These are phyloP conservation scores for Dactylellina drechsleri DNA, from an alignment of 2,329 filamentous ascomycete species.

Conservation along the genomic window DNA sequence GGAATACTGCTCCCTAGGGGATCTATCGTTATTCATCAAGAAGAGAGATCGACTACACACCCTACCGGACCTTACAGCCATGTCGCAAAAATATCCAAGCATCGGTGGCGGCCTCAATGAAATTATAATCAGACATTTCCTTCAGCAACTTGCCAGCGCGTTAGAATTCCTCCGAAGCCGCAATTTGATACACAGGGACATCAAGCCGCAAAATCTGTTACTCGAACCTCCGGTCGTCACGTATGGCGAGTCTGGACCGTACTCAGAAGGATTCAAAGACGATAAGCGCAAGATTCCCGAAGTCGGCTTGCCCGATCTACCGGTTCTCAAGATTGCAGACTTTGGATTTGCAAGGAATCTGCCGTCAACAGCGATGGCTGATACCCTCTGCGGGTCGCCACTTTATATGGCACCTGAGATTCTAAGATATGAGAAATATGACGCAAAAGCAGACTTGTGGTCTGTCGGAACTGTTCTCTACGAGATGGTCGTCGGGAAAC, in stretches of 20 bases:
- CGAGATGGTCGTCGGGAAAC: slow-evolving; percentile 91
- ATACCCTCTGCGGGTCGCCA: slow-evolving; percentile 95
- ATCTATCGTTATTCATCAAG: slow-evolving; percentile 95
- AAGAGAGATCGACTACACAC: slow-evolving; percentile 81
- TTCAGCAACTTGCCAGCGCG: slow-evolving; percentile 93
- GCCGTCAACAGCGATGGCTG: slow-evolving; percentile 88
- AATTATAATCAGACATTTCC: slow-evolving; percentile 93
- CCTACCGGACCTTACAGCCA: slow-evolving; percentile 83
- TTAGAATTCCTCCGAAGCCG: slow-evolving; percentile 84
- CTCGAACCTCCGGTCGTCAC: slow-evolving; percentile 76
- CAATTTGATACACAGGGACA: slow-evolving; percentile 93
- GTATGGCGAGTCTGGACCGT: slow-evolving; percentile 67
- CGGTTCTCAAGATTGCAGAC: slow-evolving; percentile 97
- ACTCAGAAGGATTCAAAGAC: slow-evolving; percentile 71
- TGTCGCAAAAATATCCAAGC: slow-evolving; percentile 93
- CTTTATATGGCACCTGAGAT: slow-evolving; percentile 99
- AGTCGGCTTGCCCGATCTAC: slow-evolving; percentile 82
- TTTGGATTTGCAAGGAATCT: slow-evolving; percentile 97
- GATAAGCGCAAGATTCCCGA: slow-evolving; percentile 76
- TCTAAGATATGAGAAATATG: slow-evolving; percentile 94
- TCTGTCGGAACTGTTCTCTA: slow-evolving; percentile 95
- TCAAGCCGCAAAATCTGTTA: slow-evolving; percentile 96
- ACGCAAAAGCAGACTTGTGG: slow-evolving; percentile 96
- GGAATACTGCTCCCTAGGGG: slow-evolving; percentile 97
- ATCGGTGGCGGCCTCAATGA: slow-evolving; percentile 90